phyloP scores from a whole-genome alignment of 23 red algal species.

The Gracilaria caudata region DNA sequence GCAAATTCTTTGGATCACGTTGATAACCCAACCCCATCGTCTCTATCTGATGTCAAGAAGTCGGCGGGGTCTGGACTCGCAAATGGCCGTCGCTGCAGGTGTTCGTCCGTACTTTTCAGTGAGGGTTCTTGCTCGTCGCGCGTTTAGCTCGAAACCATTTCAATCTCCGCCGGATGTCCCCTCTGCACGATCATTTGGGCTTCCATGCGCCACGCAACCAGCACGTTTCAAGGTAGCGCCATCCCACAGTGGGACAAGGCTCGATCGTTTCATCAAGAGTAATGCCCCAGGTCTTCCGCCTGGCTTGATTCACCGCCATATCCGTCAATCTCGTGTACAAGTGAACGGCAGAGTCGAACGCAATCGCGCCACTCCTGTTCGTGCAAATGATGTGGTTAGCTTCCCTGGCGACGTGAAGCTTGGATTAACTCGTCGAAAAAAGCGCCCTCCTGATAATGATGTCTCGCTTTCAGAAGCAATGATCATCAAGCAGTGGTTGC shows the following conservation, averaged over 20 bases:
- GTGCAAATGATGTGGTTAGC: constrained; percentile 36
- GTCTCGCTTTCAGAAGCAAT: constrained; percentile 55
- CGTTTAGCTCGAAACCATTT: not conserved
- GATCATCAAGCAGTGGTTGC: constrained; percentile 20
- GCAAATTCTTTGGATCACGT: no score
- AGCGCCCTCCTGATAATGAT: constrained; percentile 49
- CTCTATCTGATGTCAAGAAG: no score
- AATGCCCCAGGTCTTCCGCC: constrained; percentile 50
- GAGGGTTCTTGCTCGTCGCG: not conserved
- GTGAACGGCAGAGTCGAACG: constrained; percentile 15
- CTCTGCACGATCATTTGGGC: not conserved
- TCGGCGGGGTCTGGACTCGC: not conserved
- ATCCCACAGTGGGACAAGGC: not conserved
- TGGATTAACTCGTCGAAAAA: constrained; percentile 59
- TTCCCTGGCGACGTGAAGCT: constrained; percentile 72
- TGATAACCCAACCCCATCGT: no score
- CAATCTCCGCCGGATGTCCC: not conserved
- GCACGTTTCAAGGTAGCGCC: constrained; percentile 26
- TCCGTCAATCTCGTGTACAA: constrained; percentile 44
- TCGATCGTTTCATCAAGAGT: constrained; percentile 74
- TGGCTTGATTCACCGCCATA: constrained; percentile 70
- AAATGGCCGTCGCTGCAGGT: not conserved
- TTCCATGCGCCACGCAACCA: constrained; percentile 13
- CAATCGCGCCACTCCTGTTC: constrained; percentile 36
- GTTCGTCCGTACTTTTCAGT: not conserved